Evolutionary conservation across 169 alveolate genomes (phyloP), one percentile per base, ranked within the genome.

Genomic region (Pseudocohnilembus persalinus): DNA sequence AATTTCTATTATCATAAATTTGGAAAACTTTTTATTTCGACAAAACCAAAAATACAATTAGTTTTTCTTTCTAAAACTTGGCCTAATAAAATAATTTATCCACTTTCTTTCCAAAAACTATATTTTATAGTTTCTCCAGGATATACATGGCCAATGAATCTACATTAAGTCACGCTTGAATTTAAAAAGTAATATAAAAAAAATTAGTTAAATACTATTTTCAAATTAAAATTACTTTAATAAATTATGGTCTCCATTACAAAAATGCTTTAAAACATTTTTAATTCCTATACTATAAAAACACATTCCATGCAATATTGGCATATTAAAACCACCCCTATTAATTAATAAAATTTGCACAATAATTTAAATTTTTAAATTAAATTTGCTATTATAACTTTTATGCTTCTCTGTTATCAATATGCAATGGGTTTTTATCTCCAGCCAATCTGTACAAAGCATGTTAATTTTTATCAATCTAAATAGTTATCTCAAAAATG

Each of bases 231-330:
- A 74, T 49, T 86, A 72, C 92, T 88, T 26, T 91, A 88, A 31
- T 84, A 83, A 73, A 88, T n/a, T n/a, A n/a, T n/a, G n/a, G n/a
- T n/a, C n/a, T n/a, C n/a, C n/a, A n/a, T n/a, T n/a, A n/a, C n/a
- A 83, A 82, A 90, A 91, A 35, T 89, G 90, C 32, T 81, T 77
- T 29, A 84, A 79, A 74, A 91, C 83, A 35, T 92, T 92, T 74
- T 92, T 88, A 0, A 93, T 88, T n/a, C 93, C 89, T 64, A 91
- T 85, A 31, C 98, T 97, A 82, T 90, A 94, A 35, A 93, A 85
- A 81, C 97, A 93, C 31, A 96, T 88, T 31, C 98, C 98, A 88
- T 96, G 98, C 31, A 96, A 87, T 31, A 96, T 96, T 11, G 98
- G 98, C 81, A 81, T 88, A 72, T 91, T 94, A 87, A 93, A 96